phyloP scores from a whole-genome alignment of 495 filamentous ascomycete species.

The Penicillium tannophilum region DNA sequence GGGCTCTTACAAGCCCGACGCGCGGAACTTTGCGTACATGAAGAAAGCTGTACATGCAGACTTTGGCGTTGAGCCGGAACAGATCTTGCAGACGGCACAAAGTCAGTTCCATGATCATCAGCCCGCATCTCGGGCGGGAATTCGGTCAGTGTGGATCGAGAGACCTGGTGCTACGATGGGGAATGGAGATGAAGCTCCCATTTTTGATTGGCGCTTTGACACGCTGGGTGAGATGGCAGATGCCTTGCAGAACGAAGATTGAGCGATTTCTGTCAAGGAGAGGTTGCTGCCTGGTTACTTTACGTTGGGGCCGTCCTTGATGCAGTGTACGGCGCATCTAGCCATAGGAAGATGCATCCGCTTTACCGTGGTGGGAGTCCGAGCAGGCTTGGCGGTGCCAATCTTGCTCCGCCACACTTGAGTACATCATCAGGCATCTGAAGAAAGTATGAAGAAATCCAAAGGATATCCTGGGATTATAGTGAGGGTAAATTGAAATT shows the following conservation, averaged over 20 bases:
- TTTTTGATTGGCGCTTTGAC: constrained; percentile 62
- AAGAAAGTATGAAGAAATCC: neutral
- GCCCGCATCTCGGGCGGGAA: constrained; percentile 61
- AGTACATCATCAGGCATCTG: constrained; percentile 3
- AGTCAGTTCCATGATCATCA: constrained; percentile 73
- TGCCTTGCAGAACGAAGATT: constrained; percentile 58
- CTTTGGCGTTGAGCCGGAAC: constrained; percentile 54
- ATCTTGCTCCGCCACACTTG: constrained; percentile 14
- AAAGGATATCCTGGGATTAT: neutral
- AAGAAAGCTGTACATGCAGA: constrained; percentile 53
- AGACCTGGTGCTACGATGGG: constrained; percentile 49
- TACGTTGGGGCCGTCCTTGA: neutral
- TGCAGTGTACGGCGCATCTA: neutral
- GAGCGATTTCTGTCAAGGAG: constrained; percentile 1
- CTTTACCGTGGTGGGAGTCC: neutral
- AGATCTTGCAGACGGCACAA: constrained; percentile 70
- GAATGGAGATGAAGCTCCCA: constrained; percentile 41
- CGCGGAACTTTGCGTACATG: constrained; percentile 68
- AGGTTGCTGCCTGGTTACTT: constrained; percentile 1
- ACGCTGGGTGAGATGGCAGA: constrained; percentile 73
- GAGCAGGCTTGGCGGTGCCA: constrained; percentile 11
- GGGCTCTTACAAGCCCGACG: constrained; percentile 73
- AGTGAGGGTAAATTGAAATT: neutral
- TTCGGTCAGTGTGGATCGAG: constrained; percentile 72
- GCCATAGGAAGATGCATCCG: neutral